Evolutionary conservation across 352 stramenopile species (phyloP).

Genomic region (Phytophthora crassamura): DNA sequence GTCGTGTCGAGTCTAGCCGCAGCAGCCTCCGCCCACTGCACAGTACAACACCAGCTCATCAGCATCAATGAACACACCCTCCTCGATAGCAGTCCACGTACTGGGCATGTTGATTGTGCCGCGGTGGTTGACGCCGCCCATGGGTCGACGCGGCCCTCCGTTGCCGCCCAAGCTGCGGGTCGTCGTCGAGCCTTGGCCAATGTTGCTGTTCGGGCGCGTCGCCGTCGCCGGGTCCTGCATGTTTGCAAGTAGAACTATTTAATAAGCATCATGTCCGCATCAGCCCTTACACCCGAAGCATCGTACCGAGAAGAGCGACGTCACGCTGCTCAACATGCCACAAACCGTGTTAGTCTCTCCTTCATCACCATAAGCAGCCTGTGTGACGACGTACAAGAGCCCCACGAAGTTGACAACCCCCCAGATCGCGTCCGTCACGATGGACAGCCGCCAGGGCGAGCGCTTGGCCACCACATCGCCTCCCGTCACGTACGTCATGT

Average conservation of each 20-base stretch:
- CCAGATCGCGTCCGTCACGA: constrained; percentile 78
- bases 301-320: constrained; percentile 69
- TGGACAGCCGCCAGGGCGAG: constrained; percentile 69
- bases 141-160: constrained; percentile 52
- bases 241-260: background rate
- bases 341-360: constrained; percentile 1
- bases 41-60: constrained; percentile 7
- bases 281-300: background rate
- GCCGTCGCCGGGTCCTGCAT: constrained; percentile 54
- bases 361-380: too few relatives aligned
- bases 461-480: constrained; percentile 75
- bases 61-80: background rate
- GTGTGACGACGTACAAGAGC: constrained; percentile 65
- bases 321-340: constrained; percentile 31
- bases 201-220: constrained; percentile 44
- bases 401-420: constrained; percentile 76
- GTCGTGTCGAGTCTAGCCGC: too few relatives aligned
- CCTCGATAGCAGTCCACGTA: constrained; percentile 28
- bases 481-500: constrained; percentile 71
- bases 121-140: constrained; percentile 63
- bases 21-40: constrained; percentile 66
- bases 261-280: background rate
- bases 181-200: constrained; percentile 27
- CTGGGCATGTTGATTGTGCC: constrained; percentile 66
- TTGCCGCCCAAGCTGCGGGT: constrained; percentile 26